Conservation (phyloP, 2,329 filamentous ascomycete genomes). For the Fusarium praegraminearum region DNA sequence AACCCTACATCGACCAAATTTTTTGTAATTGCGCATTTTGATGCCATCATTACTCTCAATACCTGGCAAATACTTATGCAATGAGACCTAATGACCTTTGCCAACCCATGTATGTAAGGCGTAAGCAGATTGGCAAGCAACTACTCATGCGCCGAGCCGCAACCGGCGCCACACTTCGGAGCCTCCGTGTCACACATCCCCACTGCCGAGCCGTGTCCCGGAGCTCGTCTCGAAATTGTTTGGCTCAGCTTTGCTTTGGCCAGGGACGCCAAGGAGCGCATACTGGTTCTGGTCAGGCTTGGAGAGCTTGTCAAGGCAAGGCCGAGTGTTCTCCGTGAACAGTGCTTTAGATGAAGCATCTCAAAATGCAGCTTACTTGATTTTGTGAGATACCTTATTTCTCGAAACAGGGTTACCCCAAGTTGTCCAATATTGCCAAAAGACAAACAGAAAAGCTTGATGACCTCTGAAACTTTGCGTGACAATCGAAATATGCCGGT, state of each 20-base stretch:
- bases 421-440: not conserved
- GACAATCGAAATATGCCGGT: not conserved
- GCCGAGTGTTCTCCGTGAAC: conserved; percentile 17
- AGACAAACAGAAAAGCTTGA: not conserved
- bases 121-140: conserved; percentile 2
- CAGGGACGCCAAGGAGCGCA: conserved; percentile 24
- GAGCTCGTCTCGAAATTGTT: conserved; percentile 12
- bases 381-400: not conserved
- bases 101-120: not conserved
- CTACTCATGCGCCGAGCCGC: conserved; percentile 27
- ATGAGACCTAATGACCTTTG: not conserved
- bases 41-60: not conserved
- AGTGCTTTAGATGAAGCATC: not conserved
- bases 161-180: conserved; percentile 31
- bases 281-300: not conserved
- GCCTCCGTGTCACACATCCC: conserved; percentile 28
- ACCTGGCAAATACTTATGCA: not conserved
- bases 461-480: not conserved
- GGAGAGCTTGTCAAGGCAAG: conserved; percentile 9
- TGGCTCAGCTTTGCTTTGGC: conserved; percentile 7
- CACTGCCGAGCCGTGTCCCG: conserved; percentile 31
- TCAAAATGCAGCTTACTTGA: not conserved
- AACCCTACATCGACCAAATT: not conserved
- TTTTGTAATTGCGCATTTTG: not conserved
- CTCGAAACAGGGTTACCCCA: not conserved